Evolutionary conservation across 2,329 filamentous ascomycete genomes (phyloP).

Genomic region (Pleomassaria siparia): DNA sequence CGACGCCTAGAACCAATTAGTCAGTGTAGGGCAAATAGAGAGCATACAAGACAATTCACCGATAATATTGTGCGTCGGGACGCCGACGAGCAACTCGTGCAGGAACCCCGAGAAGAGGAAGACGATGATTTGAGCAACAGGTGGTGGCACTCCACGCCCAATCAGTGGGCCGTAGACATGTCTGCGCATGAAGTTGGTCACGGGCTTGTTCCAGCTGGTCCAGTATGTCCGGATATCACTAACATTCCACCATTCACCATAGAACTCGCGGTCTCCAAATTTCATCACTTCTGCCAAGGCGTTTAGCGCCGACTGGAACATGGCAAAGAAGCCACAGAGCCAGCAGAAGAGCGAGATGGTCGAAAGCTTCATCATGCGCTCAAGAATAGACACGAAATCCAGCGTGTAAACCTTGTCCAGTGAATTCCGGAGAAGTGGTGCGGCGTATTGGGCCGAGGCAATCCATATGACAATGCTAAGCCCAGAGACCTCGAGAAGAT

Average conservation of each 20-base stretch:
- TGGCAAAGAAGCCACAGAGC: slow-evolving; percentile 94
- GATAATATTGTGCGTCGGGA: slow-evolving; percentile 92
- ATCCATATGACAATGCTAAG: slow-evolving; percentile 94
- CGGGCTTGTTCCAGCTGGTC: slow-evolving; percentile 97
- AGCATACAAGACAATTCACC: slow-evolving; percentile 57
- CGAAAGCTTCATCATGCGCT: slow-evolving; percentile 90
- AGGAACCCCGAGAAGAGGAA: slow-evolving; percentile 87
- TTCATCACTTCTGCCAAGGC: slow-evolving; percentile 84
- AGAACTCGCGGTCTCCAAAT: slow-evolving; percentile 93
- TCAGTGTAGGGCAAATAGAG: background rate
- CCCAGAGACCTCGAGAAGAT: slow-evolving; percentile 73
- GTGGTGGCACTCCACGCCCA: slow-evolving; percentile 75
- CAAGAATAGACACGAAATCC: slow-evolving; percentile 77
- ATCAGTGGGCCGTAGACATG: slow-evolving; percentile 90
- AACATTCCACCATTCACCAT: slow-evolving; percentile 95
- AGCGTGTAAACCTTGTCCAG: slow-evolving; percentile 82
- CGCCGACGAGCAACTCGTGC: slow-evolving; percentile 88
- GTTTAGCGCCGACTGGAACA: slow-evolving; percentile 93
- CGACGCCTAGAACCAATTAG: slow-evolving; percentile 58
- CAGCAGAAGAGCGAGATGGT: slow-evolving; percentile 96
- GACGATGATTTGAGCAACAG: slow-evolving; percentile 73
- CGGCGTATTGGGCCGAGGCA: slow-evolving; percentile 88
- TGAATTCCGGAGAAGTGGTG: slow-evolving; percentile 85
- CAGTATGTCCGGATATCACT: slow-evolving; percentile 83
- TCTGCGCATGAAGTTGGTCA: slow-evolving; percentile 93